phyloP scores from a whole-genome alignment of 2,329 filamentous ascomycete genomes.

The Penicillium sp. region DNA sequence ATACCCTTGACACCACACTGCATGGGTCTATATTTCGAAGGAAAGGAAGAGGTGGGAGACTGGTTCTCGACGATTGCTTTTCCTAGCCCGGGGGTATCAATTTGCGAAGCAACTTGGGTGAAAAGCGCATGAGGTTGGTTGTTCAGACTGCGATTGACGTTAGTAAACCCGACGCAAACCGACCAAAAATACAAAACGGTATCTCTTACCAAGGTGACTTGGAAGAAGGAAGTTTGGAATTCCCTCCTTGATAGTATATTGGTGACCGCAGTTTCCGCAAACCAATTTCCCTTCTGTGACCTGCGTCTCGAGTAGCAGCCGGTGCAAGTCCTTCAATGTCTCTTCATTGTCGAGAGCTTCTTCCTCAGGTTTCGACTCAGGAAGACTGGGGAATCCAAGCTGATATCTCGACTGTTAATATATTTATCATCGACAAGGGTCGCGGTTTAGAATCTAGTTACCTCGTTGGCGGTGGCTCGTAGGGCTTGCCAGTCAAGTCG shows the following conservation, averaged over 20 bases:
- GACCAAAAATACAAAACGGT: neutral
- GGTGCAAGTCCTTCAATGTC: constrained; percentile 74
- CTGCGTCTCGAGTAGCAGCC: constrained; percentile 81
- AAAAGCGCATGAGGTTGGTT: constrained; percentile 1
- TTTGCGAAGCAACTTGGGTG: constrained; percentile 1
- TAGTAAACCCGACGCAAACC: neutral
- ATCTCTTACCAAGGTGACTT: constrained; percentile 68
- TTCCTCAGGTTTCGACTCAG: constrained; percentile 62
- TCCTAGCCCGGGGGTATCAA: constrained; percentile 9
- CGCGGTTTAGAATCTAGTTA: constrained; percentile 11
- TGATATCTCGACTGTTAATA: constrained; percentile 36
- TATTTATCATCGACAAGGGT: neutral
- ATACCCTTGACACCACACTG: neutral
- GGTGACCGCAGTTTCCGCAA: constrained; percentile 87
- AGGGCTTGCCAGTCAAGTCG: constrained; percentile 86
- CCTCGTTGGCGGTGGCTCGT: constrained; percentile 68
- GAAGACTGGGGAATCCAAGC: constrained; percentile 76
- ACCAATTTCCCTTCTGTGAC: constrained; percentile 85
- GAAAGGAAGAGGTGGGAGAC: neutral
- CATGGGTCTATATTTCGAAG: neutral
- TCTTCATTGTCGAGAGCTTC: constrained; percentile 66
- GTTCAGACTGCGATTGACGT: constrained; percentile 3
- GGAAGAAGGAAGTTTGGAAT: constrained; percentile 95
- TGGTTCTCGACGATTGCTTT: neutral
- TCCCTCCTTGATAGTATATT: constrained; percentile 92